Base-by-base conservation (phyloP, 371 early-diverging fungal species). In the Rhizomucor miehei region DNA sequence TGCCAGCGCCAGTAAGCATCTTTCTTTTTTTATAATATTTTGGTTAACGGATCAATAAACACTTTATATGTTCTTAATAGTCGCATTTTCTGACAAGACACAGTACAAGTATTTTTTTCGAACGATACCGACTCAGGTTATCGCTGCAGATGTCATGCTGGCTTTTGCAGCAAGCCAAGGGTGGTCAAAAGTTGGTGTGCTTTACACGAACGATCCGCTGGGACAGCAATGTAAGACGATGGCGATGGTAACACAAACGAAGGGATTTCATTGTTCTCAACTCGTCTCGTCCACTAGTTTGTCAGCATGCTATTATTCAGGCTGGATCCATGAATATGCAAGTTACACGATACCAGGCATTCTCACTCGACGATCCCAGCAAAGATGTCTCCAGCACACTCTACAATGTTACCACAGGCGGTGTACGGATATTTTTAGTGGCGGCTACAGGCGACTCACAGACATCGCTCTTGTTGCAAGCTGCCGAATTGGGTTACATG, bases 21-120 rank as follows among this genome's bases (percentile, higher is more conserved):
- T 9, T 10, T 21, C 19, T 19, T 9, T 40, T 20, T 16, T 3
- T 19, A 6, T 14, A 41, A 6, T 19, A 19, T 16, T 20, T 35
- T 34, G 1, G 44, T 25, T 17, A 21, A 47, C 43, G 5, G 19
- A 34, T 43, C 12, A 14, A 37, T 47, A 20, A 46, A 29, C 29
- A 3, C 50, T 23, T 39, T 10, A 53, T 20, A 41, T 6, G 40
- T 5, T 46, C 17, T n/a, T n/a, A n/a, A n/a, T 38, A 77, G 74
- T 68, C 34, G 66, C 72, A 0, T 67, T 82, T 35, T 76, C 72
- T 13, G 75, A 73, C 40, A 68, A 69, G 55, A 56, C 68, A 13
- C 67, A 66, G 48, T 77, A 66, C 38, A 60, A 69, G 37, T 74
- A 79, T 48, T 79, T 82, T 54, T 82, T 74, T 54, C 67, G 82